phyloP scores from a whole-genome alignment of 257 asterid species.

The Knoxia roxburghii region DNA sequence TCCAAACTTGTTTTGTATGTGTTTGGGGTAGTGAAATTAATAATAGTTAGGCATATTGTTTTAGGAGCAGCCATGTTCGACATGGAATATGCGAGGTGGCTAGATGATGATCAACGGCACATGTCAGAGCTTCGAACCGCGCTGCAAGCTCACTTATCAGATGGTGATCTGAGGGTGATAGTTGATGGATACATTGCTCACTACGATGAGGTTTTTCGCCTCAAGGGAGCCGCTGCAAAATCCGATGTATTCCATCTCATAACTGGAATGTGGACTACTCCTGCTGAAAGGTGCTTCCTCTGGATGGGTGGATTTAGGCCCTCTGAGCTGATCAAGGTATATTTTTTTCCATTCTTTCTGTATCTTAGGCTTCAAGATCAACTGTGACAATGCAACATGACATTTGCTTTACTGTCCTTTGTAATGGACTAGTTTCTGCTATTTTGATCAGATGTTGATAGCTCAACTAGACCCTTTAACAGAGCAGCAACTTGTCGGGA shows the following conservation, averaged over 20 bases:
- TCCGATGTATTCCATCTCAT: constrained; percentile 82
- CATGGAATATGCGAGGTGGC: constrained; percentile 91
- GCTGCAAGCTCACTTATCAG: constrained; percentile 68
- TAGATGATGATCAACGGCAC: constrained; percentile 80
- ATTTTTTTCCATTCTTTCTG: not conserved
- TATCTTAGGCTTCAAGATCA: no score
- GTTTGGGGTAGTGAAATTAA: not conserved
- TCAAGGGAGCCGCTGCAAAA: constrained; percentile 75
- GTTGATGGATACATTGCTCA: constrained; percentile 71
- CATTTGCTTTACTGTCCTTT: no score
- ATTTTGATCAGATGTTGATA: constrained; percentile 50
- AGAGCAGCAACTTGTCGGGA: constrained; percentile 87
- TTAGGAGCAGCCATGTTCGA: constrained; percentile 84
- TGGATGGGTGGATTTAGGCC: constrained; percentile 98
- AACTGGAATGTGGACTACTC: constrained; percentile 86
- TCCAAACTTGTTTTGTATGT: not conserved
- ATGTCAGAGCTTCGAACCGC: constrained; percentile 79
- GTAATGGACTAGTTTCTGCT: no score
- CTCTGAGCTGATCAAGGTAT: constrained; percentile 82
- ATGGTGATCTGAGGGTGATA: constrained; percentile 59
- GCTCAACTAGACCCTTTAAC: constrained; percentile 77
- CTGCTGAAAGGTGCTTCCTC: constrained; percentile 83
- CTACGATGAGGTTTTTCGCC: constrained; percentile 65
- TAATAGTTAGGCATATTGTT: constrained; percentile 1
- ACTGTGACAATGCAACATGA: no score